Base-by-base conservation (phyloP, 139 green algal species). In the Pycnococcus provasolii region DNA sequence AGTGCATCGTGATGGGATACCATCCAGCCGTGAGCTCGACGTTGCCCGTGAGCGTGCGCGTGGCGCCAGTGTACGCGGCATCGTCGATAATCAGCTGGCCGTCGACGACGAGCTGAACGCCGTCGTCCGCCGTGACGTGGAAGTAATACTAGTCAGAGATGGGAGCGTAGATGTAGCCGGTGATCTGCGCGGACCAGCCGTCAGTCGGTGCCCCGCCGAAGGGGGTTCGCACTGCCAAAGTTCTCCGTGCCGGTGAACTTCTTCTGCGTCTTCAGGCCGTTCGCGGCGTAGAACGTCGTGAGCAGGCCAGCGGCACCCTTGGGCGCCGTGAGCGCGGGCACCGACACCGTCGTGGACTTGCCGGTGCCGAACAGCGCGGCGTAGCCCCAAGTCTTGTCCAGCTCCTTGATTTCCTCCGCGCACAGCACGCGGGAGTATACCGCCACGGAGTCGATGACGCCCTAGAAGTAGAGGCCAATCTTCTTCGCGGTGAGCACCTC, bases 111-210 rank as follows among this genome's bases (percentile, higher is more conserved):
- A 73, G 67, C 8, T 3, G 2, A 2, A 67, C 55, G 4, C 45
- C 67, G 45, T 73, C 67, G 6, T 67, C 58, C 7, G 58, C 67
- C 3, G 26, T 52, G 7, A n/a, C n/a, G n/a, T n/a, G n/a, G n/a
- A n/a, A n/a, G n/a, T n/a, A 53, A 61, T 70, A 75, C 46, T 43
- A n/a, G 60, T 50, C 52, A 8, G 40, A 42, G 48, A 37, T 40
- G 51, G 68, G 68, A 6, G 47, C 61, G 60, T 70, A 75, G 11
- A 75, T 53, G 60, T 44, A 75, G 58, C 60, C 68, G 26, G 60
- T 62, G 59, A 75, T 53, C 8, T 67, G 6, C 11, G 57, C 60
- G n/a, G 60, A 67, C 60, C 60, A 67, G 9, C 11, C 60, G 39
- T 74, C 59, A 5, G n/a, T n/a, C n/a, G n/a, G n/a, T n/a, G n/a